These are phyloP conservation scores for Gymnopus androsaceus DNA, from an alignment of 1,284 basidiomycete genomes.

Conservation along the genomic window DNA sequence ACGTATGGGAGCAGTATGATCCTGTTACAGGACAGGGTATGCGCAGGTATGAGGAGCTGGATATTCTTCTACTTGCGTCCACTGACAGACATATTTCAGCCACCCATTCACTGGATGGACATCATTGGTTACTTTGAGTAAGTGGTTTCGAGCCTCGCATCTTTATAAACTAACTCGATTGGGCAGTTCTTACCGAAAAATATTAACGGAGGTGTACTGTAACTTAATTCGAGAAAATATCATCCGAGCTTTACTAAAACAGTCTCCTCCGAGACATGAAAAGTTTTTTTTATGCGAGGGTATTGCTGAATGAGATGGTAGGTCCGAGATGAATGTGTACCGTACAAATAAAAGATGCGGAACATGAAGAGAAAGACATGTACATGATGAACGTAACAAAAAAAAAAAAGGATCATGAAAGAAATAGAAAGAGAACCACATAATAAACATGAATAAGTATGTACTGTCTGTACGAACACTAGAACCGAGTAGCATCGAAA, in stretches of 20 bases:
- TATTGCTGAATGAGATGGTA: too few relatives aligned
- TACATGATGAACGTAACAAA: too few relatives aligned
- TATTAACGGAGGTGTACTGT: slow-evolving; percentile 36
- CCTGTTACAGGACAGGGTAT: slow-evolving; percentile 79
- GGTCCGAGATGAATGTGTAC: too few relatives aligned
- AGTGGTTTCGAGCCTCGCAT: slow-evolving; percentile 28
- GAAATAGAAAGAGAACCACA: neutral
- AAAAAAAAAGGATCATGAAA: neutral
- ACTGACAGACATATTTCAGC: slow-evolving; percentile 40
- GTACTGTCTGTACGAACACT: too few relatives aligned
- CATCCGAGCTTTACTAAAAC: neutral
- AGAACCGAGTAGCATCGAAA: slow-evolving; percentile 46
- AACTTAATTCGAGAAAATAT: neutral
- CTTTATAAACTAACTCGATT: slow-evolving; percentile 12
- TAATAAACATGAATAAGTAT: too few relatives aligned
- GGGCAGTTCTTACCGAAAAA: slow-evolving; percentile 58
- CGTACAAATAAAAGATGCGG: too few relatives aligned
- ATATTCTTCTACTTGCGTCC: slow-evolving; percentile 8
- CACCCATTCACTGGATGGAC: slow-evolving; percentile 96
- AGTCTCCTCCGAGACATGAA: neutral
- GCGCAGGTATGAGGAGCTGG: slow-evolving; percentile 59
- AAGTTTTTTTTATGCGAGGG: too few relatives aligned
- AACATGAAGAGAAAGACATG: too few relatives aligned
- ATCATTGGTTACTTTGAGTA: slow-evolving; percentile 77
- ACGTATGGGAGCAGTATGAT: slow-evolving; percentile 97